A percentile compares a stretch with the other conserved stretches of the same genome.
Conservation (phyloP, 179 eudicot genomes). For the Carnegiea gigantea region DNA sequence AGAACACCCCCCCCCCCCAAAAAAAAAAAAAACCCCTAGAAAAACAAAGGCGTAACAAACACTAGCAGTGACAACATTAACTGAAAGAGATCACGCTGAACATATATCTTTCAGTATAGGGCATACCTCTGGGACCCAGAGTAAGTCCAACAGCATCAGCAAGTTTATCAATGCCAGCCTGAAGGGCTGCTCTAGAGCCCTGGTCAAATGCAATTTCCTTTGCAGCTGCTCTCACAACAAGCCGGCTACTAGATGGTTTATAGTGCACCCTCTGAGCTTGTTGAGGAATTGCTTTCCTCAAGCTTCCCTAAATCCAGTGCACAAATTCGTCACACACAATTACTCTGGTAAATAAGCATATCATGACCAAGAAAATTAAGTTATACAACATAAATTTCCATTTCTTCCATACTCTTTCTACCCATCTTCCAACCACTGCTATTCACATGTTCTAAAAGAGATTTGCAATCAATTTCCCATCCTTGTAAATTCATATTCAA, state of each 20-base stretch:
- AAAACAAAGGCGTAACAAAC: no score
- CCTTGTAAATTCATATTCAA: no score
- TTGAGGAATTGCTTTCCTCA: slow-evolving; percentile 49
- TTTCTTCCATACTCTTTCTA: no score
- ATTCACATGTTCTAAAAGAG: no score
- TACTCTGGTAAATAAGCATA: not conserved
- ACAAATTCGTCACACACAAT: slow-evolving; percentile 6
- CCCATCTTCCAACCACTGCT: no score
- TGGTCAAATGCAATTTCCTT: slow-evolving; percentile 89
- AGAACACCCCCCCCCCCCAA: no score
- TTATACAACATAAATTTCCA: not conserved
- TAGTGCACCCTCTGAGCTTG: slow-evolving; percentile 52
- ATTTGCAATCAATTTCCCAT: no score
- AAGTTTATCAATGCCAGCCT: slow-evolving; percentile 90
- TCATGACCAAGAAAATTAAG: no score
- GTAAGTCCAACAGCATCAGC: slow-evolving; percentile 91
- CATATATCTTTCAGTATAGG: not conserved
- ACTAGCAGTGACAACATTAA: no score
- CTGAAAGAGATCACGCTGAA: not conserved
- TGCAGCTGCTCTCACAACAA: slow-evolving; percentile 67
- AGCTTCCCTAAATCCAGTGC: slow-evolving; percentile 42
- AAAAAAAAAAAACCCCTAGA: no score
- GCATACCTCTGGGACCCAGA: slow-evolving; percentile 89
- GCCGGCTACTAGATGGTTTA: slow-evolving; percentile 40
- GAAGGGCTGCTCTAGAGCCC: slow-evolving; percentile 72